Conservation (phyloP, 495 filamentous ascomycete genomes). For the Chaetomium cochliodes region DNA sequence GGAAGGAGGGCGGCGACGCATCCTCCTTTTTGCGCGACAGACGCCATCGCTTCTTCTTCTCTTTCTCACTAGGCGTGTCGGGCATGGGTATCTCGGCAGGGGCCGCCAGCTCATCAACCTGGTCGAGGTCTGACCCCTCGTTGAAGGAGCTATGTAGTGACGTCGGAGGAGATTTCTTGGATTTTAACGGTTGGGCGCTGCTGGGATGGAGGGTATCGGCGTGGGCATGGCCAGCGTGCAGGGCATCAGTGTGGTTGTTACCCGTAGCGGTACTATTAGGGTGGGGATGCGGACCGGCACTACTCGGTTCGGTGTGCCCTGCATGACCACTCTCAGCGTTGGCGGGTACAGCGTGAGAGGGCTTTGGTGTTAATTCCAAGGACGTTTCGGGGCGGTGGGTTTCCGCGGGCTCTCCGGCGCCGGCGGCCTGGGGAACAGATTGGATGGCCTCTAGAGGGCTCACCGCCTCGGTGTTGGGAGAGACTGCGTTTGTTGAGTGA, state of each 20-base stretch:
- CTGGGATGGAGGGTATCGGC: slow-evolving; percentile 31
- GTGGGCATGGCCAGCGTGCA: slow-evolving; percentile 43
- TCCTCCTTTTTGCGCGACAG: slow-evolving; percentile 65
- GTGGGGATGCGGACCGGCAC: neutral
- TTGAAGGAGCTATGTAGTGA: slow-evolving; percentile 76
- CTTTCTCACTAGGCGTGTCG: slow-evolving; percentile 61
- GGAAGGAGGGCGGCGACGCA: slow-evolving; percentile 29
- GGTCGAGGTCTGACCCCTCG: slow-evolving; percentile 73
- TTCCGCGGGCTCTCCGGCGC: slow-evolving; percentile 25
- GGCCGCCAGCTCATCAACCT: slow-evolving; percentile 55
- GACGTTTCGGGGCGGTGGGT: slow-evolving; percentile 31
- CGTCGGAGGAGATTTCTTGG: slow-evolving; percentile 62
- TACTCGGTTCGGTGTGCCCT: neutral
- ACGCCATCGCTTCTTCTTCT: slow-evolving; percentile 72
- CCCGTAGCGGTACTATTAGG: neutral
- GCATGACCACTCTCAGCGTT: slow-evolving; percentile 17
- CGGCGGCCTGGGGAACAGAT: slow-evolving; percentile 29
- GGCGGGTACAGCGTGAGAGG: slow-evolving; percentile 38
- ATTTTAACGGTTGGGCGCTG: slow-evolving; percentile 56
- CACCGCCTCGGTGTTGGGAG: slow-evolving; percentile 38
- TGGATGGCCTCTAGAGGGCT: slow-evolving; percentile 43
- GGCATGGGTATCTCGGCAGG: slow-evolving; percentile 37
- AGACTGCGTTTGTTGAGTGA: slow-evolving; percentile 37
- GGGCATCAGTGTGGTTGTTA: slow-evolving; percentile 14
- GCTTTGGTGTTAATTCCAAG: slow-evolving; percentile 39